Evolutionary conservation across 192 early-diverging fungal species (phyloP).

Genomic region (Ambispora gerdemannii): DNA sequence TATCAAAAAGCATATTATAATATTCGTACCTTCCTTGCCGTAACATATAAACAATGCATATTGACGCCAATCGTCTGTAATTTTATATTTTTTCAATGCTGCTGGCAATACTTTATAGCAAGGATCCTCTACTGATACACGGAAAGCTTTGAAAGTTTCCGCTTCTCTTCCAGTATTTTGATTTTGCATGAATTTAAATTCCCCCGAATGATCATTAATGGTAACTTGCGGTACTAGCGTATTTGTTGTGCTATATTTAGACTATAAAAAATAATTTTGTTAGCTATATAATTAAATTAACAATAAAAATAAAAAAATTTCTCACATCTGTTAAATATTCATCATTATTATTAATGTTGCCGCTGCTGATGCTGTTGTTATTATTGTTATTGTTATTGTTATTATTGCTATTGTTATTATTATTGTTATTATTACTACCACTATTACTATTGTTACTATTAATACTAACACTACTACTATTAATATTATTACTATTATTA

Average conservation of each 20-base stretch:
- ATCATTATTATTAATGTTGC: too few species aligned
- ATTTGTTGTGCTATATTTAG: not conserved
- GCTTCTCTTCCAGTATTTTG: slow-evolving; percentile 48
- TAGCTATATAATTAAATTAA: not conserved
- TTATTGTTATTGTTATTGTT: not conserved
- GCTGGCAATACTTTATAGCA: slow-evolving; percentile 82
- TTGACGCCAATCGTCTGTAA: slow-evolving; percentile 79
- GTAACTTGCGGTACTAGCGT: not conserved
- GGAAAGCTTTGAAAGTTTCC: slow-evolving; percentile 84
- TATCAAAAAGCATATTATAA: slow-evolving; percentile 31
- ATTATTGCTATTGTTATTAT: too few species aligned
- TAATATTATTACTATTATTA: too few species aligned
- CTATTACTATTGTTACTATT: too few species aligned
- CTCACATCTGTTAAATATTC: not conserved
- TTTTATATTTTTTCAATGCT: slow-evolving; percentile 89
- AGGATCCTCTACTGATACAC: slow-evolving; percentile 75
- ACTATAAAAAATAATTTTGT: not conserved
- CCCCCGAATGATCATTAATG: slow-evolving; percentile 42
- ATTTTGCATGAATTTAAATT: slow-evolving; percentile 86
- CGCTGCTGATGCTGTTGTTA: too few species aligned
- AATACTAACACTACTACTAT: too few species aligned
- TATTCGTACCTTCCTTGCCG: slow-evolving; percentile 62
- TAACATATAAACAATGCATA: slow-evolving; percentile 83
- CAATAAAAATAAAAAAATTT: not conserved
- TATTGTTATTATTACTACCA: too few species aligned